phyloP scores from a whole-genome alignment of 1,139 yeast genomes.

The Wickerhamomyces sp. region DNA sequence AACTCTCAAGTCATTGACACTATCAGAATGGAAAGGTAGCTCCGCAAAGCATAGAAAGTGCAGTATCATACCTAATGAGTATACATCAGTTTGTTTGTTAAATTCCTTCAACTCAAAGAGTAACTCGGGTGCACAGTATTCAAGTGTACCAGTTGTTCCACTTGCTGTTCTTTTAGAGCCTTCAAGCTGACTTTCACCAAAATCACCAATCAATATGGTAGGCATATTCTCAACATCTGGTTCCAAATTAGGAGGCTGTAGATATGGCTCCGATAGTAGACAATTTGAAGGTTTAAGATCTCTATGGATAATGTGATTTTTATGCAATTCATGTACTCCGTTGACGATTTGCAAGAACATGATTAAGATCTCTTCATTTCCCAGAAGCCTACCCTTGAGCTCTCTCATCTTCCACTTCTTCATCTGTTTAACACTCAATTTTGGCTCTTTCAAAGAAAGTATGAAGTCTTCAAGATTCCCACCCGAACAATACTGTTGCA shows the following conservation, averaged over 20 bases:
- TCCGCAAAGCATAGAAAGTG: slow-evolving; percentile 68
- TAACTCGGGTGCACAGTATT: slow-evolving; percentile 83
- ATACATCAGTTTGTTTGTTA: slow-evolving; percentile 69
- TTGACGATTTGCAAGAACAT: slow-evolving; percentile 62
- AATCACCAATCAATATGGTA: slow-evolving; percentile 73
- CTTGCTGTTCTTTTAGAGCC: slow-evolving; percentile 53
- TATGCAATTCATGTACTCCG: slow-evolving; percentile 72
- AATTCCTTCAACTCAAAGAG: slow-evolving; percentile 40
- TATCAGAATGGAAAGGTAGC: slow-evolving; percentile 53
- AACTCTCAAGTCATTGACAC: slow-evolving; percentile 33
- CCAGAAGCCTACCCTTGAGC: slow-evolving; percentile 27
- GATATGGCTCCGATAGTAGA: slow-evolving; percentile 43
- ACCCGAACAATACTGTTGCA: slow-evolving; percentile 85
- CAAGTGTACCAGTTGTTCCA: slow-evolving; percentile 84
- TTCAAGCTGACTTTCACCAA: slow-evolving; percentile 82
- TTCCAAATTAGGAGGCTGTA: slow-evolving; percentile 7
- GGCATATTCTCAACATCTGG: slow-evolving; percentile 41
- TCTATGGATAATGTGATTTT: slow-evolving; percentile 72
- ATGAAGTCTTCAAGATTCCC: slow-evolving; percentile 79
- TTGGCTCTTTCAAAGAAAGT: slow-evolving; percentile 27
- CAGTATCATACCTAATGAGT: slow-evolving; percentile 77
- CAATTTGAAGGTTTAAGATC: slow-evolving; percentile 90
- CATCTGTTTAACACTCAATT: slow-evolving; percentile 15
- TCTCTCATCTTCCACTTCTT: slow-evolving; percentile 29
- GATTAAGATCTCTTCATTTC: slow-evolving; percentile 51